These are phyloP conservation scores for Fusarium falciforme DNA, from an alignment of 2,329 filamentous ascomycete genomes.

Conservation along the genomic window DNA sequence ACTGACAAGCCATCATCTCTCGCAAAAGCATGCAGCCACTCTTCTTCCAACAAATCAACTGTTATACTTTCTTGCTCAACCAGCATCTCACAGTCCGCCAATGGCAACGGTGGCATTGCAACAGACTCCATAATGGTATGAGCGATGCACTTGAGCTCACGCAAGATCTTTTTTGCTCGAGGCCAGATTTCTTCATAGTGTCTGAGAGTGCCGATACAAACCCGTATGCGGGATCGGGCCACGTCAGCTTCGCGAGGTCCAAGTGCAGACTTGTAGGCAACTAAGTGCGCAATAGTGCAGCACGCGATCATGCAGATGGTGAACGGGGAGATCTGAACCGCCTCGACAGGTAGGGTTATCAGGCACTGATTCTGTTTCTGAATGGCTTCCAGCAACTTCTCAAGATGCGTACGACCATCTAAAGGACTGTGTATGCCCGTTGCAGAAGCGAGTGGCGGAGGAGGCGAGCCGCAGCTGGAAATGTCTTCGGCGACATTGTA, in stretches of 20 bases:
- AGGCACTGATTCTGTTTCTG: background rate
- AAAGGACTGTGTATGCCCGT: accelerated
- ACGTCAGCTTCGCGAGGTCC: background rate
- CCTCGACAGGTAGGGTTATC: background rate
- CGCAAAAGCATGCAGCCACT: background rate
- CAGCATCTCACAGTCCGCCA: background rate
- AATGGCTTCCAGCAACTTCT: background rate
- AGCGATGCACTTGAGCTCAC: background rate
- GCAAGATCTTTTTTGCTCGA: background rate
- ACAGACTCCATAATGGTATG: background rate
- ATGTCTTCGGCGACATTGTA: background rate
- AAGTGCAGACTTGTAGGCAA: background rate
- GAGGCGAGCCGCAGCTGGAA: background rate
- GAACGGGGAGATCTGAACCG: background rate
- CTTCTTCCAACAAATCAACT: background rate
- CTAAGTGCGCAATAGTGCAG: background rate
- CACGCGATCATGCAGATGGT: background rate
- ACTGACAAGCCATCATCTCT: background rate
- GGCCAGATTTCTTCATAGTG: background rate
- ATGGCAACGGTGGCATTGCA: background rate
- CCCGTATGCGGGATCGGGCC: background rate
- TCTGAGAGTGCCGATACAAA: background rate
- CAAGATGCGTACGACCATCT: background rate
- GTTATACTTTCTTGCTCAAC: background rate
- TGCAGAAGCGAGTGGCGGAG: background rate